Evolutionary conservation across 805 yeast genomes (phyloP).

Genomic region (Cephaloascus fragrans): DNA sequence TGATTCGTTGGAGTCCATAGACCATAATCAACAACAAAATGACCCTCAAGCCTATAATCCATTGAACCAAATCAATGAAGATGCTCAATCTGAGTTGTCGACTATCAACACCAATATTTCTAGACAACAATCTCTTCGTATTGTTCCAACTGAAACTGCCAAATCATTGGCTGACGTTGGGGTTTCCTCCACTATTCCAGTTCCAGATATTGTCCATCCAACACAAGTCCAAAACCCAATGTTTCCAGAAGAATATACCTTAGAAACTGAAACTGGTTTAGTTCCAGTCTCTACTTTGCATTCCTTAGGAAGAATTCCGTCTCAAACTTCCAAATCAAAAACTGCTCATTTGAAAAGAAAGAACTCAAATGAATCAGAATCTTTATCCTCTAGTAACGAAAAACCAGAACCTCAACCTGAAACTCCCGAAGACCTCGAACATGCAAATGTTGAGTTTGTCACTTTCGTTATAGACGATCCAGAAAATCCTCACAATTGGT

Average conservation of each 20-base stretch:
- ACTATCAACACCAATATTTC: slow-evolving; percentile 12
- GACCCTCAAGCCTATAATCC: slow-evolving; percentile 31
- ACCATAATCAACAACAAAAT: neutral
- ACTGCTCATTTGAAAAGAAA: neutral
- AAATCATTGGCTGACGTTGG: slow-evolving; percentile 60
- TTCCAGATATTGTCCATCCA: slow-evolving; percentile 30
- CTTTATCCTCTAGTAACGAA: slow-evolving; percentile 3
- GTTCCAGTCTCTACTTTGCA: slow-evolving; percentile 73
- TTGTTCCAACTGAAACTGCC: slow-evolving; percentile 62
- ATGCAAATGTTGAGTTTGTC: slow-evolving; percentile 72
- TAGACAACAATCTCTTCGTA: slow-evolving; percentile 16
- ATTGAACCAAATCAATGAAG: slow-evolving; percentile 19
- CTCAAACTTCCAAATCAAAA: slow-evolving; percentile 4
- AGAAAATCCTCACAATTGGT: slow-evolving; percentile 88
- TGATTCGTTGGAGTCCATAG: neutral
- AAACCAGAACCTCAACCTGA: slow-evolving; percentile 8
- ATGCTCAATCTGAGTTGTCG: slow-evolving; percentile 35
- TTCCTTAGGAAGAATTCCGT: slow-evolving; percentile 45
- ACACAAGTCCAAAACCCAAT: slow-evolving; percentile 48
- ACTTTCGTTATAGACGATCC: slow-evolving; percentile 76
- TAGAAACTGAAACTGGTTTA: slow-evolving; percentile 83
- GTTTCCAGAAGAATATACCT: slow-evolving; percentile 86
- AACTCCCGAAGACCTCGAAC: slow-evolving; percentile 30
- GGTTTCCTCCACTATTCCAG: slow-evolving; percentile 40
- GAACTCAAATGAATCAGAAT: slow-evolving; percentile 1